phyloP scores from a whole-genome alignment of 106 monocot genomes.

The Phalaenopsis equestris region DNA sequence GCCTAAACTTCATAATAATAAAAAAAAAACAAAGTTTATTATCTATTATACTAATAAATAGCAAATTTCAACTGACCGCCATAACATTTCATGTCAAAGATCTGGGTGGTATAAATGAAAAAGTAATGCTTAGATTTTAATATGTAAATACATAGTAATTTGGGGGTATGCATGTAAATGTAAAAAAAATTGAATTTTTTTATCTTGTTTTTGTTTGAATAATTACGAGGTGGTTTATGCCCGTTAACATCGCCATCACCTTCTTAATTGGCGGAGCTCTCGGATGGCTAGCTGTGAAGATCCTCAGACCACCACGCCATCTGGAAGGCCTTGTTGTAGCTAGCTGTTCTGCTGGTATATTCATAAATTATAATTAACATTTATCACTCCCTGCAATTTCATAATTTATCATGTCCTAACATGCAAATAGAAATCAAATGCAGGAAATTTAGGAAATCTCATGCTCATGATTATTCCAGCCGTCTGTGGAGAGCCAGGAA shows the following conservation, averaged over 20 bases:
- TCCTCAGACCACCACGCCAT: conserved; percentile 38
- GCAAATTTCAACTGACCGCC: too few relatives aligned
- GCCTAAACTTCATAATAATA: too few relatives aligned
- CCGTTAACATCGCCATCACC: conserved; percentile 53
- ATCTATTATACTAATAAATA: too few relatives aligned
- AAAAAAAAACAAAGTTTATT: too few relatives aligned
- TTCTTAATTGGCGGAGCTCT: conserved; percentile 48
- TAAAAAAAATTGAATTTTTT: background rate
- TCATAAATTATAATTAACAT: background rate
- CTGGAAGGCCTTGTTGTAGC: conserved; percentile 60
- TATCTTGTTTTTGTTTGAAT: background rate
- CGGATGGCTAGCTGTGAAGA: conserved; percentile 68
- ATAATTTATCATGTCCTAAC: background rate
- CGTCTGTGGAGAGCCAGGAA: conserved; percentile 36
- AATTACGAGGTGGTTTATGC: conserved; percentile 79
- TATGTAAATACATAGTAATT: background rate
- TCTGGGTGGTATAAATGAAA: too few relatives aligned
- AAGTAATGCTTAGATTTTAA: too few relatives aligned
- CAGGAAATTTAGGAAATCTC: conserved; percentile 69
- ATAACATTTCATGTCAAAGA: too few relatives aligned
- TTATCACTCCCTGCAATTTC: too few relatives aligned
- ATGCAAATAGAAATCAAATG: background rate
- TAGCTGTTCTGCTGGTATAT: conserved; percentile 58
- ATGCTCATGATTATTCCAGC: conserved; percentile 55
- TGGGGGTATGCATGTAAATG: background rate